phyloP scores from a whole-genome alignment of 2,329 filamentous ascomycete genomes.

The Lecanicillium sp. region DNA sequence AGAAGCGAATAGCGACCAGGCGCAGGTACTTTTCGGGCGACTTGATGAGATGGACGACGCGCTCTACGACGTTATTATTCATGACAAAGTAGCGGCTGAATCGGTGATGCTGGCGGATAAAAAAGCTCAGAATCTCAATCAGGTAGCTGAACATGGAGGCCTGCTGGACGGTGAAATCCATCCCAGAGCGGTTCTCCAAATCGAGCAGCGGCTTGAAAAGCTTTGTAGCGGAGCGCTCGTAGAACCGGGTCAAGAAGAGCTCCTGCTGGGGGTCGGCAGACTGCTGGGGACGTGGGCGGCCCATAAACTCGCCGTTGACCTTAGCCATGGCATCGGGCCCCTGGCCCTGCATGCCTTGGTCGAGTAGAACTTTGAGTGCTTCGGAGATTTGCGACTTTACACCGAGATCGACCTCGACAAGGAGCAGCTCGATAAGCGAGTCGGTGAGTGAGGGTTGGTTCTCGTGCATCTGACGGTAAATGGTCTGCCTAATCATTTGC shows the following conservation, averaged over 20 bases:
- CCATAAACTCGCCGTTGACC: conserved; percentile 61
- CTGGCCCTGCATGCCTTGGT: conserved; percentile 51
- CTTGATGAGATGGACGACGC: conserved; percentile 74
- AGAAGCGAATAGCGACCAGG: conserved; percentile 87
- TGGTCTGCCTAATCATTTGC: conserved; percentile 85
- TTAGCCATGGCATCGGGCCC: conserved; percentile 53
- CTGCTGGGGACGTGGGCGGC: conserved; percentile 52
- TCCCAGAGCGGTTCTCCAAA: conserved; percentile 62
- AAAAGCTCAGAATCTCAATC: conserved; percentile 90
- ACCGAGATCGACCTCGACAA: conserved; percentile 86
- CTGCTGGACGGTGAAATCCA: conserved; percentile 72
- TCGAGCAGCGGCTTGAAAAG: conserved; percentile 84
- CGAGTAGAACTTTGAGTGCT: conserved; percentile 87
- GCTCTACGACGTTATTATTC: conserved; percentile 67
- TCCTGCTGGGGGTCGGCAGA: conserved; percentile 69
- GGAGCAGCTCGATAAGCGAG: conserved; percentile 82
- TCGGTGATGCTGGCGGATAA: conserved; percentile 80
- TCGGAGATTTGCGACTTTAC: conserved; percentile 95
- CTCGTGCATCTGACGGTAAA: conserved; percentile 86
- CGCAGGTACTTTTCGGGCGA: conserved; percentile 89
- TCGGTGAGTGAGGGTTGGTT: conserved; percentile 83
- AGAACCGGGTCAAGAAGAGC: conserved; percentile 80
- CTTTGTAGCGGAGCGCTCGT: conserved; percentile 76
- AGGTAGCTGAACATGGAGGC: conserved; percentile 88
- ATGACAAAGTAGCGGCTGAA: conserved; percentile 86